phyloP scores from a whole-genome alignment of 1,284 basidiomycete species.

The Stygiomarasmius scandens region DNA sequence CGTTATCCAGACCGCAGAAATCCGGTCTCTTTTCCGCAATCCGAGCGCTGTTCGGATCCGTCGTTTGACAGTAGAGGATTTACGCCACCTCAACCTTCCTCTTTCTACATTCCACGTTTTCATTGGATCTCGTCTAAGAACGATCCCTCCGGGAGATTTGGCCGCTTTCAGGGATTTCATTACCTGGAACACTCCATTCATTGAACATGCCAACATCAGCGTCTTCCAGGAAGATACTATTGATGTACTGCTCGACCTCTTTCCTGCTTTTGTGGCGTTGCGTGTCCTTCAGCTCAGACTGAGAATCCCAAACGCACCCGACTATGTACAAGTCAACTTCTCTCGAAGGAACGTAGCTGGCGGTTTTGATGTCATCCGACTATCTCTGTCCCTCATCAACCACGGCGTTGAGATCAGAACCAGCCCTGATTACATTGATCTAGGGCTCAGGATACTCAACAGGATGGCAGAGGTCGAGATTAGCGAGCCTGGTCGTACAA shows the following conservation, averaged over 20 bases:
- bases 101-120: not conserved
- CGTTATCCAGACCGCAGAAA: too few species aligned
- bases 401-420: not conserved
- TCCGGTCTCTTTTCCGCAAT: not conserved
- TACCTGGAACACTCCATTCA: not conserved
- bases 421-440: not conserved
- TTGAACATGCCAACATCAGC: not conserved
- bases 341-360: not conserved
- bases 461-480: not conserved
- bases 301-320: not conserved
- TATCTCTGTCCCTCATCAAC: not conserved
- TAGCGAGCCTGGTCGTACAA: not conserved
- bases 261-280: not conserved
- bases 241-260: not conserved
- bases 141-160: not conserved
- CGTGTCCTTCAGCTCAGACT: not conserved
- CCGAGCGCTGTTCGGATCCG: not conserved
- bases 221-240: not conserved
- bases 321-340: not conserved
- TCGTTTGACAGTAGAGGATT: not conserved
- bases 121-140: not conserved
- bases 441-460: not conserved
- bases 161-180: not conserved
- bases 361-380: not conserved
- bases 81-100: not conserved